Conservation (phyloP, 306 rosid species). For the Fagus sylvatica region DNA sequence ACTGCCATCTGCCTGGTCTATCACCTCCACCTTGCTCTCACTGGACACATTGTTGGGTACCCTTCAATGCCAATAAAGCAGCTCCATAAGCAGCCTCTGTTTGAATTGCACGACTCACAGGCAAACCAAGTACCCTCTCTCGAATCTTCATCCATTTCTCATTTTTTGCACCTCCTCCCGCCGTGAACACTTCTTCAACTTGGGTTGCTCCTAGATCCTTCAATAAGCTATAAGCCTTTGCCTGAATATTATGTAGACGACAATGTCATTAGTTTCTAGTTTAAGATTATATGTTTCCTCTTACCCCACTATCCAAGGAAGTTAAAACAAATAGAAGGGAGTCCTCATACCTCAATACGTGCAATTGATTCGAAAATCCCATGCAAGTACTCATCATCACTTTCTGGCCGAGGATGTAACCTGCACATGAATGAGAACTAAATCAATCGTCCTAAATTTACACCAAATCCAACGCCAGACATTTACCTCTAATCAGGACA, state of each 20-base stretch:
- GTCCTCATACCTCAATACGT: conserved; percentile 70
- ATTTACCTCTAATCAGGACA: background rate
- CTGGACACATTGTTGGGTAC: conserved; percentile 38
- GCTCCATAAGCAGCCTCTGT: conserved; percentile 91
- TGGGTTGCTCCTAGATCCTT: conserved; percentile 76
- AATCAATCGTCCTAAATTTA: background rate
- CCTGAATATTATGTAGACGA: conserved; percentile 41
- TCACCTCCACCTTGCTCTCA: background rate
- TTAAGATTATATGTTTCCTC: background rate
- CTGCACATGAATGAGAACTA: conserved; percentile 42
- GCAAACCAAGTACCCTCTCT: conserved; percentile 79
- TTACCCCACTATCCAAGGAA: background rate
- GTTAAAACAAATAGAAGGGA: conserved; percentile 4
- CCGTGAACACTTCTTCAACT: conserved; percentile 75
- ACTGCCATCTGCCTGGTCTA: background rate
- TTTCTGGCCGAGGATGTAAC: conserved; percentile 81
- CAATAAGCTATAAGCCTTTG: conserved; percentile 64
- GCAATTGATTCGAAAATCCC: conserved; percentile 94
- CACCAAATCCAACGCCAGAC: background rate
- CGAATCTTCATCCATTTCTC: conserved; percentile 77
- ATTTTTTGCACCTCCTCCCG: conserved; percentile 85
- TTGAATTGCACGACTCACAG: conserved; percentile 68
- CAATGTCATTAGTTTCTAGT: conserved; percentile 18
- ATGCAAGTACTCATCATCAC: conserved; percentile 70
- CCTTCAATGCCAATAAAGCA: conserved; percentile 78